These are phyloP conservation scores for Alternaria sp. DNA, from an alignment of 2,329 filamentous ascomycete species.

Conservation along the genomic window DNA sequence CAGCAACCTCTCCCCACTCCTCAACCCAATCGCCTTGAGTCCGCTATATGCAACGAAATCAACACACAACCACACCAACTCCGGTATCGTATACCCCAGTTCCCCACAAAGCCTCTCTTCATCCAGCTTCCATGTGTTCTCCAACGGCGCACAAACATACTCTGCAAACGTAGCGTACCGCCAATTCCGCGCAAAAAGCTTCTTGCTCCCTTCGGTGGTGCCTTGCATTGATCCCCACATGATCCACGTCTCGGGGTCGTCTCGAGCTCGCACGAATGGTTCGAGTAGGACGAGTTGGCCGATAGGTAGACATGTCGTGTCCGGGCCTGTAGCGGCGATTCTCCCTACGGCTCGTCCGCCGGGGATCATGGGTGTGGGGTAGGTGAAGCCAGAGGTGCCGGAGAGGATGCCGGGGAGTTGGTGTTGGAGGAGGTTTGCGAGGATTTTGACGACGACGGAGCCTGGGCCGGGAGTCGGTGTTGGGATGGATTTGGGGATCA, in stretches of 20 bases:
- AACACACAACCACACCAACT: background rate
- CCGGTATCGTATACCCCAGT: conserved; percentile 32
- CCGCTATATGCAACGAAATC: background rate
- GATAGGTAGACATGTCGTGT: conserved; percentile 23
- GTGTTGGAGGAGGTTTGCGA: conserved; percentile 30
- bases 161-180: conserved; percentile 46
- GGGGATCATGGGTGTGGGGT: conserved; percentile 4
- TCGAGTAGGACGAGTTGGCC: conserved; percentile 50
- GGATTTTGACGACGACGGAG: conserved; percentile 48
- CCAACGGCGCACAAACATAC: conserved; percentile 43
- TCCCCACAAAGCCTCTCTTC: conserved; percentile 34
- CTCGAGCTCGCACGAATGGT: conserved; percentile 43
- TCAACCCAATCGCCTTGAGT: background rate
- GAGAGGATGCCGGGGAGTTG: conserved; percentile 6
- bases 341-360: conserved; percentile 23
- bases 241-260: conserved; percentile 36
- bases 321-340: conserved; percentile 36
- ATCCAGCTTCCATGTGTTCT: conserved; percentile 43
- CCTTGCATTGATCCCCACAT: conserved; percentile 40
- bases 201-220: conserved; percentile 20
- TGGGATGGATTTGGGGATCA: conserved; percentile 34
- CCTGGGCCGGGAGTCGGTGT: conserved; percentile 43
- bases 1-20: conserved; percentile 1
- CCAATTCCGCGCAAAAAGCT: conserved; percentile 41
- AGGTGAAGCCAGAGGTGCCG: conserved; percentile 8